Evolutionary conservation across 2,329 filamentous ascomycete genomes (phyloP).

Genomic region (Colletotrichum musae): DNA sequence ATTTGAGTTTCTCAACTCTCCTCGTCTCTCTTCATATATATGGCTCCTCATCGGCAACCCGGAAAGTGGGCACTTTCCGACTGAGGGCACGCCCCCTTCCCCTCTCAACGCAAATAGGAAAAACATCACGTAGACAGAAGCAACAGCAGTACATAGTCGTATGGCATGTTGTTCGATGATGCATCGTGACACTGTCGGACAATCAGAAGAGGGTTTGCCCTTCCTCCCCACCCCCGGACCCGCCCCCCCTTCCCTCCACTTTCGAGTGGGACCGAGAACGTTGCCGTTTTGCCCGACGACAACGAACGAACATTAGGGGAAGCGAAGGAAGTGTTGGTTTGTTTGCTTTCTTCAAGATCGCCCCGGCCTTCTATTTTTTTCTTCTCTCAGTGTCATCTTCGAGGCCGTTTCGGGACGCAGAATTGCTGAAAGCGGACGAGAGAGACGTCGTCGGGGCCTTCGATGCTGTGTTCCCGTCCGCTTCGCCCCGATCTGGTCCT

Average conservation of each 20-base stretch:
- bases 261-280: conserved; percentile 31
- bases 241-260: not conserved
- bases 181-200: conserved; percentile 32
- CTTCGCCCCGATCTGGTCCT: too few relatives aligned
- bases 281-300: conserved; percentile 22
- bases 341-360: conserved; percentile 3
- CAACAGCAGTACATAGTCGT: not conserved
- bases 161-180: not conserved
- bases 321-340: not conserved
- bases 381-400: too few relatives aligned
- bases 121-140: too few relatives aligned
- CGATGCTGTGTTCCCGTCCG: too few relatives aligned
- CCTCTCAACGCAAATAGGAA: too few relatives aligned
- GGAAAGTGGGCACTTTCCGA: too few relatives aligned
- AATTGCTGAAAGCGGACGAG: too few relatives aligned
- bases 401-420: too few relatives aligned
- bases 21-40: too few relatives aligned
- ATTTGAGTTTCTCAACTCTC: not conserved
- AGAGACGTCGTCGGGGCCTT: too few relatives aligned
- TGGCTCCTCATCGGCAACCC: too few relatives aligned
- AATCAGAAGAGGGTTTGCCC: conserved; percentile 27
- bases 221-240: not conserved
- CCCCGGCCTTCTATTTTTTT: not conserved
- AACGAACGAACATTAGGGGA: not conserved
- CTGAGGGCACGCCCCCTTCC: too few relatives aligned